Evolutionary conservation across 495 filamentous ascomycete species (phyloP), one percentile per base, ranked within the genome.

Genomic region (Pseudomonodictys pantanalensis): DNA sequence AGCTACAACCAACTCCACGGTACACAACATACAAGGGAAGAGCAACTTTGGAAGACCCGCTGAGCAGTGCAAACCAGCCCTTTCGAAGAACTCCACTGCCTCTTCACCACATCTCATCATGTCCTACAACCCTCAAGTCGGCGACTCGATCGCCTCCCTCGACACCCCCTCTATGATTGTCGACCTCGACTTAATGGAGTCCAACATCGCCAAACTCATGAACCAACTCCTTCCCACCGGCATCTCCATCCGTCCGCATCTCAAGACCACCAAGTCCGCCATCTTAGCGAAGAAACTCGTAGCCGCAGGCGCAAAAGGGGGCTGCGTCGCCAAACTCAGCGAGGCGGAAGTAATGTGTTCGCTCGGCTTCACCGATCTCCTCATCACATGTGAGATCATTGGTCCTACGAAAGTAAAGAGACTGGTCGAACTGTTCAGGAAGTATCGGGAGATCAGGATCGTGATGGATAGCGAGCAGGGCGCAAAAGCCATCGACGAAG

Each of bases 111-210:
- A n/a, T n/a, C n/a, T n/a, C n/a, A n/a, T n/a, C 11, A 63, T 63
- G 60, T 28, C 60, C 3, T 73, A 73, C 58, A 35, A 24, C 29
- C 71, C 71, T 10, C 52, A 69, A 57, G 32, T 65, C 25, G 71
- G 71, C 44, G 66, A 70, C 56, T 8, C 29, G 22, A 50, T 73
- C 32, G 47, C 49, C 12, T 49, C n/a, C 52, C 68, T 73, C 54
- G 71, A 73, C 59, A 73, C 71, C 11, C 71, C 71, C 1, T 71
- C 69, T 28, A 71, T 73, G 65, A 70, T 73, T 25, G 71, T 73
- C 43, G 67, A 71, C 39, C 65, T 73, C 33, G 65, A 66, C 35
- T 26, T 66, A 6, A 71, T 73, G 69, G 67, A 73, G 58, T 56
- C 32, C 39, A 73, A 73, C 53, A 70, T 73, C 59, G 9, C 30